Base-by-base conservation (phyloP, 2,329 filamentous ascomycete species). In the Penicillium fuscoglaucum region DNA sequence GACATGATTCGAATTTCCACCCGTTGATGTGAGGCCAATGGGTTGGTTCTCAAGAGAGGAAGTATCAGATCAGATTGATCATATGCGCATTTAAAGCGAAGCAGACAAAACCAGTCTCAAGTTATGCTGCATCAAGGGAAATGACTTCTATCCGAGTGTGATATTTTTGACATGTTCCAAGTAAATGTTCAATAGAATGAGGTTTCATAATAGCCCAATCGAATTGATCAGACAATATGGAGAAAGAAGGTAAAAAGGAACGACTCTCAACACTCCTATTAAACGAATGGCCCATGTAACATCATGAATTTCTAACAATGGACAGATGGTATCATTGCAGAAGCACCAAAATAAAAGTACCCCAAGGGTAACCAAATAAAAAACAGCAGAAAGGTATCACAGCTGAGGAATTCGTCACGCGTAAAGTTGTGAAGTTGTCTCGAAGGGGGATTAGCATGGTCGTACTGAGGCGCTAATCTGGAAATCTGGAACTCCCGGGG, bases 321-420 rank as follows among this genome's bases (percentile, higher is more conserved):
- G 54, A 66, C 61, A 62, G 64, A 52, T 68, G 66, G 66, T 68
- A 68, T 68, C 66, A 66, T 68, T 55, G 61, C 61, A 64, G 46
- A 50, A 52, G 46, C 10, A 52, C 45, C 48, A 50, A 56, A 55
- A 57, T 24, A 53, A 40, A 43, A 55, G 40, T 39, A 39, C 43
- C 40, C 39, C 39, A 31, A 48, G 46, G n/a, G 33, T 45, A 39
- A 33, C 43, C 41, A 46, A 46, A 39, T 19, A 39, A 45, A 40
- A 41, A 45, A 52, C 19, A 33, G 24, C 44, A 60, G 52, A 58
- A 58, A 65, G 60, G 60, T 67, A 67, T 67, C 60, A 66, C 58
- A 53, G 58, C 37, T 47, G 56, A 56, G 48, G 61, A 52, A 62
- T 59, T 66, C 64, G 61, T 66, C 49, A 62, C 56, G 59, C 64